Base-by-base conservation (phyloP, 2,329 filamentous ascomycete genomes). In the Phaeosphaeria sp. region DNA sequence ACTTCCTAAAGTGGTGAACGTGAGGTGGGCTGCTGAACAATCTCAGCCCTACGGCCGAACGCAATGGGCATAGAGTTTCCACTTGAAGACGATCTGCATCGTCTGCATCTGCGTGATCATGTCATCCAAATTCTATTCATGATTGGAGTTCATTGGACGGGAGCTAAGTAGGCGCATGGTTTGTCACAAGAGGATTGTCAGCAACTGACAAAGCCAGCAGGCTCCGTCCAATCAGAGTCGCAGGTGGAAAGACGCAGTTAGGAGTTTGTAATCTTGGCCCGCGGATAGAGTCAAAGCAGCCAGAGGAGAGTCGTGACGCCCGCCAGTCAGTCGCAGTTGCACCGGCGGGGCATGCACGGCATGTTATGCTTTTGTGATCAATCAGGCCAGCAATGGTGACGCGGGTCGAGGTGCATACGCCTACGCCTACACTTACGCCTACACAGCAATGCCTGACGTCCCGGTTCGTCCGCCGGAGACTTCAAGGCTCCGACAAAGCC, bases 111-210 rank as follows among this genome's bases (percentile, higher is more conserved):
- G 50, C 58, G 56, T 62, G 56, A 59, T 64, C 48, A 48, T 56
- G 64, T 65, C 58, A 66, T 65, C 46, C 54, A 50, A 36, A 36
- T 36, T 36, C 30, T 23, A 33, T 36, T 36, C 30, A 36, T 36
- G 30, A 3, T 36, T 15, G 30, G 30, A 7, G 30, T 13, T 55
- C 48, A 48, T 55, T 49, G 55, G 49, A 20, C 20, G 25, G 44
- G 52, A 30, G 44, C 55, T 47, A 55, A 57, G 56, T 52, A 54
- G 46, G 42, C 56, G 54, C 59, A 41, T 58, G 58, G 43, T 70
- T 70, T 72, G 68, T 70, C 69, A 72, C 63, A 65, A 49, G 54
- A 51, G 63, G 67, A 71, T 71, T 58, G 67, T 68, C 66, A 71
- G 67, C 69, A 69, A 43, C 36, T 69, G 51, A 65, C 66, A 68